Base-by-base conservation (phyloP, 2,329 filamentous ascomycete species). In the Chrysoporthe deuterocubensis region DNA sequence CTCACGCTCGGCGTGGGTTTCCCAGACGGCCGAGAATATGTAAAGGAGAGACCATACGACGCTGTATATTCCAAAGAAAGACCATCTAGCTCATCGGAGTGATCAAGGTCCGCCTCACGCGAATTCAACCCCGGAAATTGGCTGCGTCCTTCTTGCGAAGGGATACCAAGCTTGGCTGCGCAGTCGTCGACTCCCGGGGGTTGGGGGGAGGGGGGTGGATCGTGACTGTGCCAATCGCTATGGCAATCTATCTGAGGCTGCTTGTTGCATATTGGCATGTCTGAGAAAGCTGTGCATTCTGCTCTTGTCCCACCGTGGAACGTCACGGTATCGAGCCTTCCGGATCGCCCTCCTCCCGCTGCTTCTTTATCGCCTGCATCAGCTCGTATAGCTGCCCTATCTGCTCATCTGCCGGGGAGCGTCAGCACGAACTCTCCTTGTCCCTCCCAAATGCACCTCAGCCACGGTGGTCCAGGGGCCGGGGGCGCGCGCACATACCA, bases 361-460 rank as follows among this genome's bases (percentile, higher is more conserved):
- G 26, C 71, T 76, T 71, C 73, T 77, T 70, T 83, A 97, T 96
- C 2, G 92, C 88, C 77, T 92, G 87, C 93, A 97, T 96, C 67
- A 99, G 83, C 77, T 98, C 95, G 76, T 97, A 97, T 73, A 99
- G 81, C 79, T 99, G 96, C 1, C 90, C 92, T 64, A 98, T 83
- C 81, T 99, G 96, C 77, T 98, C 92, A 77, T 98, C 94, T 97
- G 71, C 18, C 56, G 9, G n/a, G n/a, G 66, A 57, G 65, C 62
- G 56, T 66, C 32, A 65, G 57, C 40, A 48, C 58, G 72, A 37
- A 72, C 65, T 56, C 70, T 34, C 8, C 60, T 21, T 44, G 4
- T 13, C 52, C 32, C 34, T 2, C 9, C 26, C 14, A 50, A 13
- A 13, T 32, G 14, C 5, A 18, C 56, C 18, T 5, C 56, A 42